These are phyloP conservation scores for Angomonas ambiguus DNA, from an alignment of 208 protist genomes.

Conservation along the genomic window DNA sequence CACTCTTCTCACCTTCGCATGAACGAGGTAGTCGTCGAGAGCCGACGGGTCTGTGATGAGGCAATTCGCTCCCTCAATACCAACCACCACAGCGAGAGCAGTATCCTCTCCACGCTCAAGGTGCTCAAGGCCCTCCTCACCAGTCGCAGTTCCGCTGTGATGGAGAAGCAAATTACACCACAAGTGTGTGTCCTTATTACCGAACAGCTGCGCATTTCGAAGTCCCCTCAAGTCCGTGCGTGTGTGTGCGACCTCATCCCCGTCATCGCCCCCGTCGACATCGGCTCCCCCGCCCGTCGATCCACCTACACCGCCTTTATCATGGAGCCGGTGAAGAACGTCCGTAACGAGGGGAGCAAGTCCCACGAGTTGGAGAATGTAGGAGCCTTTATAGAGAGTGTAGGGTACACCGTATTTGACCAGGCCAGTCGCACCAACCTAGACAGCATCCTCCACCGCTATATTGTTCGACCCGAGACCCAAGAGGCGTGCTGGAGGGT, in stretches of 20 bases:
- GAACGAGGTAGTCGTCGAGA: slow-evolving; percentile 83
- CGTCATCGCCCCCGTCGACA: slow-evolving; percentile 78
- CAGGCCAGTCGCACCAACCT: slow-evolving; percentile 80
- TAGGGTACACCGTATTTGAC: slow-evolving; percentile 80
- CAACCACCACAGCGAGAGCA: slow-evolving; percentile 79
- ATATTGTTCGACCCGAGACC: slow-evolving; percentile 76
- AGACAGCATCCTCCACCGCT: slow-evolving; percentile 83
- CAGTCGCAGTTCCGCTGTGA: slow-evolving; percentile 59
- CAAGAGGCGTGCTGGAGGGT: slow-evolving; percentile 87
- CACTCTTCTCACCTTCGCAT: slow-evolving; percentile 60
- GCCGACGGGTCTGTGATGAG: slow-evolving; percentile 73
- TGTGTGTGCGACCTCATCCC: slow-evolving; percentile 87
- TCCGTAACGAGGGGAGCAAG: slow-evolving; percentile 82
- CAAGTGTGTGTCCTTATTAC: slow-evolving; percentile 83
- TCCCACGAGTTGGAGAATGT: slow-evolving; percentile 77
- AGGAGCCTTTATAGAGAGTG: slow-evolving; percentile 72
- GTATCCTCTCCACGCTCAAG: slow-evolving; percentile 67
- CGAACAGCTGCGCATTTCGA: slow-evolving; percentile 79
- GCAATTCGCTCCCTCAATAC: slow-evolving; percentile 69
- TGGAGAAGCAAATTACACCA: slow-evolving; percentile 72
- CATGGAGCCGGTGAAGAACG: slow-evolving; percentile 91
- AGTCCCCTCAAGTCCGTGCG: slow-evolving; percentile 63
- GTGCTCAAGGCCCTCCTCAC: slow-evolving; percentile 72
- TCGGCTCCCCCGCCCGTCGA: slow-evolving; percentile 48
- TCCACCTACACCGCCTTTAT: slow-evolving; percentile 81